These are phyloP conservation scores for Geotrichum ghanense DNA, from an alignment of 805 yeast genomes.

Conservation along the genomic window DNA sequence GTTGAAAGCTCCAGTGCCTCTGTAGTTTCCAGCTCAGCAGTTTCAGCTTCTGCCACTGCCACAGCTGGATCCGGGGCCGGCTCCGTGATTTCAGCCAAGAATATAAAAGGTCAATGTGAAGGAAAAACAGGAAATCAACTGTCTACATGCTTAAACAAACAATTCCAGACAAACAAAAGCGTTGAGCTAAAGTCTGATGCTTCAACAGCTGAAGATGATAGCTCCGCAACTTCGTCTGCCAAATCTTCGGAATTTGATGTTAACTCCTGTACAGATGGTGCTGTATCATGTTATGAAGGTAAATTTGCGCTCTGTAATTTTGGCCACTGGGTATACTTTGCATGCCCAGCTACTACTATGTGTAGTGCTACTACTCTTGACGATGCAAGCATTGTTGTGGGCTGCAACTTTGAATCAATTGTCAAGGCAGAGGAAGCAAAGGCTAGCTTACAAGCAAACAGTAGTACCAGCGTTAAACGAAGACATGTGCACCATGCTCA, in stretches of 20 bases:
- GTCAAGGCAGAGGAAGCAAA: conserved; percentile 1
- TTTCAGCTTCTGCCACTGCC: background rate
- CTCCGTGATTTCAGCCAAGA: background rate
- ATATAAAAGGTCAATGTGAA: background rate
- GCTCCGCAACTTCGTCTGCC: background rate
- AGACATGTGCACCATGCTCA: no score
- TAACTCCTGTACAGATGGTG: conserved; percentile 30
- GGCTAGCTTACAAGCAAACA: no score
- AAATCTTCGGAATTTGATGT: background rate
- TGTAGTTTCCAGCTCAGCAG: no score
- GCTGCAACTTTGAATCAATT: conserved; percentile 33
- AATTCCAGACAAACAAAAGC: background rate
- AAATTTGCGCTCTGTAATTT: conserved; percentile 43
- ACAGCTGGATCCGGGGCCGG: conserved; percentile 1
- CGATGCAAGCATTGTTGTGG: conserved; percentile 30
- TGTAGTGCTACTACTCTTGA: conserved; percentile 39
- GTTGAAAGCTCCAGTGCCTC: conserved; percentile 2
- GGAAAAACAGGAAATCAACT: background rate
- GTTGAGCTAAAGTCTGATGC: background rate
- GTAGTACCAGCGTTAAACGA: no score
- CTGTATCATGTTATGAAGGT: conserved; percentile 42
- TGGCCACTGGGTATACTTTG: conserved; percentile 45
- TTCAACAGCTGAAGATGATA: background rate
- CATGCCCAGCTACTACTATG: conserved; percentile 52
- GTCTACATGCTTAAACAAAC: background rate